Percentiles rank a stretch among this genome's conserved stretches.
phyloP scores from a whole-genome alignment of 2,329 filamentous ascomycete species.

The Sporothrix curviconia region DNA sequence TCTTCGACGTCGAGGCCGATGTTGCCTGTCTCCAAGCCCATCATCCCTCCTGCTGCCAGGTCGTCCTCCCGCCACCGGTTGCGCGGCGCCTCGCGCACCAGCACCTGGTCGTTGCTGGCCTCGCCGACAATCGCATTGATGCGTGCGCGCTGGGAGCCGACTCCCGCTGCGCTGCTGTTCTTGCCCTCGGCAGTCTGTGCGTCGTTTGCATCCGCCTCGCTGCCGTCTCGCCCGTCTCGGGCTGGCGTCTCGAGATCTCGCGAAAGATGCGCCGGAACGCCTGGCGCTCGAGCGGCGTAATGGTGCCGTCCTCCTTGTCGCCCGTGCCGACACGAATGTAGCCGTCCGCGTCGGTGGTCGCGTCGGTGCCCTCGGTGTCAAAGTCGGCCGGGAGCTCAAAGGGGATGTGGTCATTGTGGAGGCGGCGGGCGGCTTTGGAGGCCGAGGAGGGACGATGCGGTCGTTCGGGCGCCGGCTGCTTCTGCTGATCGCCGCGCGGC shows the following conservation, averaged over 20 bases:
- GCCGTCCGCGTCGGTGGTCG: slow-evolving; percentile 14
- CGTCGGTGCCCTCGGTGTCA: slow-evolving; percentile 21
- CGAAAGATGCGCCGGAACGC: slow-evolving; percentile 51
- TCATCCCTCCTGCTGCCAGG: too few species aligned
- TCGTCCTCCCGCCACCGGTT: background rate
- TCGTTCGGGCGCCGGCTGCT: background rate
- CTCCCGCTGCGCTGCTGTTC: background rate
- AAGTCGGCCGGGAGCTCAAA: slow-evolving; percentile 42
- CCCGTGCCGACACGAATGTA: background rate
- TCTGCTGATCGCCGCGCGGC: background rate
- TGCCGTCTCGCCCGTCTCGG: background rate
- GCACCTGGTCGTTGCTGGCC: background rate
- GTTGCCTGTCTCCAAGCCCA: too few species aligned
- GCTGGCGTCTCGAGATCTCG: slow-evolving; percentile 39
- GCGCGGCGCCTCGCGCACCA: slow-evolving; percentile 15
- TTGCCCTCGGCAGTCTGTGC: background rate
- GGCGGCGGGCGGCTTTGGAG: background rate
- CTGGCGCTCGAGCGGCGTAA: slow-evolving; percentile 48
- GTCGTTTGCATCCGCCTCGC: background rate
- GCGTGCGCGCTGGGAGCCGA: background rate
- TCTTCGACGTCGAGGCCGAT: too few species aligned
- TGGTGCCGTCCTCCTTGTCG: slow-evolving; percentile 36
- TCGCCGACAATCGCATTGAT: slow-evolving; percentile 22
- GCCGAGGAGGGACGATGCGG: too few species aligned
- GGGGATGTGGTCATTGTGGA: slow-evolving; percentile 37